Percentiles rank a stretch among this genome's conserved stretches.
These are phyloP conservation scores for Nadsonia starkeyi-henricii DNA, from an alignment of 1,139 yeast genomes.

Conservation along the genomic window DNA sequence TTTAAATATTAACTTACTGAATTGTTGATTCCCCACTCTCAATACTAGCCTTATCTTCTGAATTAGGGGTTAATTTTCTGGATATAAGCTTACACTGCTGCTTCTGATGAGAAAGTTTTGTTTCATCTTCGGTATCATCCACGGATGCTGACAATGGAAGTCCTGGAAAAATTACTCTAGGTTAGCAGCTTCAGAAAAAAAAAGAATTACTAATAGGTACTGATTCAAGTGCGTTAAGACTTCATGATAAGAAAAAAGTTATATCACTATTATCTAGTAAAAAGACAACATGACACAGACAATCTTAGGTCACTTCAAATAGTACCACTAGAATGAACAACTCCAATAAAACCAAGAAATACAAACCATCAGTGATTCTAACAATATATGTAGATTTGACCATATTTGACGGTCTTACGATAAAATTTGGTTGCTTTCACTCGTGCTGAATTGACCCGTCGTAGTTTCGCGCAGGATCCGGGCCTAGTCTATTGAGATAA, in stretches of 20 bases:
- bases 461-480: too few relatives aligned
- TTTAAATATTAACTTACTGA: constrained; percentile 27
- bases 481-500: too few relatives aligned
- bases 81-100: constrained; percentile 70
- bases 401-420: neutral
- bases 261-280: too few relatives aligned
- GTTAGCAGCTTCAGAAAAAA: constrained; percentile 4
- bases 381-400: constrained; percentile 4
- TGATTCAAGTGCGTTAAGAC: too few relatives aligned
- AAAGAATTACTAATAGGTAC: neutral
- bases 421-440: neutral
- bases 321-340: too few relatives aligned
- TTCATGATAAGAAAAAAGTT: too few relatives aligned
- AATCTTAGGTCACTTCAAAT: too few relatives aligned
- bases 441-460: too few relatives aligned
- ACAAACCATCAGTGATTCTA: constrained; percentile 2
- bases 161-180: constrained; percentile 27
- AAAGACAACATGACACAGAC: too few relatives aligned
- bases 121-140: constrained; percentile 51
- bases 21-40: constrained; percentile 66
- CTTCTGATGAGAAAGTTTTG: constrained; percentile 55
- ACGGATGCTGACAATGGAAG: constrained; percentile 89
- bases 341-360: neutral
- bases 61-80: constrained; percentile 60
- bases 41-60: constrained; percentile 76